These are phyloP conservation scores for Naganishia albida DNA, from an alignment of 1,284 basidiomycete species.

Conservation along the genomic window DNA sequence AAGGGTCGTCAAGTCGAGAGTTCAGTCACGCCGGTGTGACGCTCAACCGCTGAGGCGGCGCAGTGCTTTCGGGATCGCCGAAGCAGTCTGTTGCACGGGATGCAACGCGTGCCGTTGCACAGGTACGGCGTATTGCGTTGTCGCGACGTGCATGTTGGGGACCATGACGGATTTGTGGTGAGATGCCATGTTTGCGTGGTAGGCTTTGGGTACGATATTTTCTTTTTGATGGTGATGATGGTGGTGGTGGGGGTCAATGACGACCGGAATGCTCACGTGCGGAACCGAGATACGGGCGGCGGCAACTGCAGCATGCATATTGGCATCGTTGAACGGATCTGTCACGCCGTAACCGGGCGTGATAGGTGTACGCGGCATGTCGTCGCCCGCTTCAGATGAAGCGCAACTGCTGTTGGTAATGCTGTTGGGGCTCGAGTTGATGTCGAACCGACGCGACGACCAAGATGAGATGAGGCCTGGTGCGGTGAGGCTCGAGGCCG, in stretches of 20 bases:
- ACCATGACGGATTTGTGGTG: slow-evolving; percentile 17
- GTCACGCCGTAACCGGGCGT: slow-evolving; percentile 46
- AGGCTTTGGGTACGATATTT: slow-evolving; percentile 18
- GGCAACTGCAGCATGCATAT: slow-evolving; percentile 20
- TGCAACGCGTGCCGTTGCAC: slow-evolving; percentile 21
- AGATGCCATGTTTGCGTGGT: slow-evolving; percentile 23
- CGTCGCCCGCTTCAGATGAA: slow-evolving; percentile 52
- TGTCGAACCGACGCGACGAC: slow-evolving; percentile 40
- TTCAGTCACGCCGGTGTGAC: neutral
- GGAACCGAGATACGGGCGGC: slow-evolving; percentile 24
- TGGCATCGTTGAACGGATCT: slow-evolving; percentile 38
- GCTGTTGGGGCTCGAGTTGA: slow-evolving; percentile 44
- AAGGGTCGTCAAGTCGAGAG: slow-evolving; percentile 10
- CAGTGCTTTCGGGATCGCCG: slow-evolving; percentile 17
- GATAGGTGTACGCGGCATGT: slow-evolving; percentile 51
- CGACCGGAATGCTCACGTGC: slow-evolving; percentile 5
- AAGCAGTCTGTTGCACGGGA: slow-evolving; percentile 20
- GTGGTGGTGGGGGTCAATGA: slow-evolving; percentile 1
- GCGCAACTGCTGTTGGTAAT: slow-evolving; percentile 44
- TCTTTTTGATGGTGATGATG: slow-evolving; percentile 18
- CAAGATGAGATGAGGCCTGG: slow-evolving; percentile 44
- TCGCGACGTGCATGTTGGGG: neutral
- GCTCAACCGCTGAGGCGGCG: slow-evolving; percentile 17
- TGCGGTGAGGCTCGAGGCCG: slow-evolving; percentile 40
- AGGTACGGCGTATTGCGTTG: slow-evolving; percentile 15